These are phyloP conservation scores for Pythium aristosporum DNA, from an alignment of 352 stramenopile species.

Conservation along the genomic window DNA sequence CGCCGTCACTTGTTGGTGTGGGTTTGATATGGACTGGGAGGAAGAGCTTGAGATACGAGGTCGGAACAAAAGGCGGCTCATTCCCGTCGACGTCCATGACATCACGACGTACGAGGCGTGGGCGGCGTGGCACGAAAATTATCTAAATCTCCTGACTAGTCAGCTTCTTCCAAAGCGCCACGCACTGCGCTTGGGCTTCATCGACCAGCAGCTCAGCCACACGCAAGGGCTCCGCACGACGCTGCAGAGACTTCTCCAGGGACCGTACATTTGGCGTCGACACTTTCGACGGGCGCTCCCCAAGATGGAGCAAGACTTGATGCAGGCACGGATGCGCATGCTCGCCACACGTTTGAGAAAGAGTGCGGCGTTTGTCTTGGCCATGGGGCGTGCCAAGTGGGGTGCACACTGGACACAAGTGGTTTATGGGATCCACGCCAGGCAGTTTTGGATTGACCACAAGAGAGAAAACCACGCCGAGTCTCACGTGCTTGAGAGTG, in stretches of 20 bases:
- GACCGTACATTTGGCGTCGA: constrained; percentile 13
- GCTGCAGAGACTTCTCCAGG: not conserved
- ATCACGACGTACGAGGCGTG: constrained; percentile 22
- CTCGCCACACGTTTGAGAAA: not conserved
- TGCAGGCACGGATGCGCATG: not conserved
- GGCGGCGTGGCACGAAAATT: constrained; percentile 24
- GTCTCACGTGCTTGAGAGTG: constrained; percentile 1
- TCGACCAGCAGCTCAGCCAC: constrained; percentile 14
- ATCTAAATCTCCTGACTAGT: too few species aligned
- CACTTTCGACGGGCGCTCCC: constrained; percentile 7
- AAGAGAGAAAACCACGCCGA: constrained; percentile 12
- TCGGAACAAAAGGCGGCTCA: constrained; percentile 21
- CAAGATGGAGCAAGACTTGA: not conserved
- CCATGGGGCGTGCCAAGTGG: constrained; percentile 4
- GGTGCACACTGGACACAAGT: constrained; percentile 4
- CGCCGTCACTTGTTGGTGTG: constrained; percentile 23
- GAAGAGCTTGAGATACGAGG: constrained; percentile 21
- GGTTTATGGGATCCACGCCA: constrained; percentile 4
- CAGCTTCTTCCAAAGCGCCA: constrained; percentile 1
- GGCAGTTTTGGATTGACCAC: constrained; percentile 20
- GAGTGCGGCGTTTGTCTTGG: not conserved
- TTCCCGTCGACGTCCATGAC: constrained; percentile 41
- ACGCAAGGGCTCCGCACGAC: not conserved
- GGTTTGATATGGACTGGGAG: constrained; percentile 36
- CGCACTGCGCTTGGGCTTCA: constrained; percentile 1